Base-by-base conservation (phyloP, 176 grass and related monocot genomes). In the Elaeis guineensis region DNA sequence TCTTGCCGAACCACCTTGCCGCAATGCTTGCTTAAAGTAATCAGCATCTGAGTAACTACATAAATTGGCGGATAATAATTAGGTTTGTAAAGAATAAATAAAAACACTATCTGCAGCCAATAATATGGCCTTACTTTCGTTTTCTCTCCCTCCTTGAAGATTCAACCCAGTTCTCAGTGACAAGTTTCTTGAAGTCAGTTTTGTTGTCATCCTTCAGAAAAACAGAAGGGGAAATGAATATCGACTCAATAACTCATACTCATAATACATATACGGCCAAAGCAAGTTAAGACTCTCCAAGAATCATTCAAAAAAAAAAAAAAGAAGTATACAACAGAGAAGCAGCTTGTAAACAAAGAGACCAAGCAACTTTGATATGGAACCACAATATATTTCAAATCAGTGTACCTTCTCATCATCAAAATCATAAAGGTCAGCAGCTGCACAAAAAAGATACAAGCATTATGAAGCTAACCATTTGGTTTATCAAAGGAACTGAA, bases 361-460 rank as follows among this genome's bases (percentile, higher is more conserved):
- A 44, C 11, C 9, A 12, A 14, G 9, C 8, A 44, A 44, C 35
- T 44, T 6, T 12, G 35, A 44, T 14, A 11, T 44, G 35, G 35
- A 44, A 44, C 6, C 35, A 7, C 11, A 3, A 0, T 14, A 44
- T 44, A 44, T 44, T 14, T 44, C 17, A 3, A 25, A 24, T 44
- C 9, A 65, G 17, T 55, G 67, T 97, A 92, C 93, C 93, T 98
- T 98, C 14, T 98, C 93, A 76, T 85, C 87, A 80, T 92, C 87
- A 71, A 98, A 98, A 75, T 98, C 93, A 83, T 92, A 98, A 59
- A 98, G 73, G 65, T 98, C 93, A 56, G 93, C 87, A 83, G 77
- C 93, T 98, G 82, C 59, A 63, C 9, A 44, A 16, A 69, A 60
- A 51, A 89, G 51, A 44, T 11, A 19, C 54, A 71, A 73, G 53